These are phyloP conservation scores for Euclidium syriacum DNA, from an alignment of 345 rosid species.

Conservation along the genomic window DNA sequence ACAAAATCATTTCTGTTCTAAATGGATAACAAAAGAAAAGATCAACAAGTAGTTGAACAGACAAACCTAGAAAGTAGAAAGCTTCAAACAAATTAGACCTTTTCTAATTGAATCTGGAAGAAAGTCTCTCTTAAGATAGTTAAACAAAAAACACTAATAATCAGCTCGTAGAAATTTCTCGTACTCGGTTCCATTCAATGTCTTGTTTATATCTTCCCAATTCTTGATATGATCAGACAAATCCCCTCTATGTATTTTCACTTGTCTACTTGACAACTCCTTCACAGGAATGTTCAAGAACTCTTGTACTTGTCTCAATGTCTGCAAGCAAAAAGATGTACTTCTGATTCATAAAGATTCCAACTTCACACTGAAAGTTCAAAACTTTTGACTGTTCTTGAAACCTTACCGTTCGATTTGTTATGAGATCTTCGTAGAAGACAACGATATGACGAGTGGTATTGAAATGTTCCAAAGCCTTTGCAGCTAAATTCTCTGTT, in stretches of 20 bases:
- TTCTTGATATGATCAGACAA: conserved; percentile 63
- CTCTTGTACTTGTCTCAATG: conserved; percentile 61
- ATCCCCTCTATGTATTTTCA: conserved; percentile 83
- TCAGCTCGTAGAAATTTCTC: conserved; percentile 55
- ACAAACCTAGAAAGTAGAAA: conserved; percentile 5
- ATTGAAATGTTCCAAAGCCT: conserved; percentile 60
- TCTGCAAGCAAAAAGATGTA: conserved; percentile 39
- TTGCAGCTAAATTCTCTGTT: conserved; percentile 51
- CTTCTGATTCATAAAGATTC: background rate
- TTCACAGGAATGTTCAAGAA: conserved; percentile 62
- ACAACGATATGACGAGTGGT: conserved; percentile 69
- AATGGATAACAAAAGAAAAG: background rate
- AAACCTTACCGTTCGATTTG: conserved; percentile 45
- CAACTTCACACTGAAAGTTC: background rate
- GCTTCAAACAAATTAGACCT: background rate
- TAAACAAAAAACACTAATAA: conserved; percentile 38
- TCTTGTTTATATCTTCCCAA: conserved; percentile 73
- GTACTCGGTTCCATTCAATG: conserved; percentile 62
- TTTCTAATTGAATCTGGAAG: background rate
- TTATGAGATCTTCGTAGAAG: conserved; percentile 78
- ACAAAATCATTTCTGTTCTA: background rate
- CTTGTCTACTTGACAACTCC: conserved; percentile 72
- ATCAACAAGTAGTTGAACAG: conserved; percentile 16
- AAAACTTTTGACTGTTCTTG: background rate
- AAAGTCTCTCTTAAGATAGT: background rate